Evolutionary conservation across 352 stramenopile genomes (phyloP), one percentile per base, ranked within the genome.

Genomic region (Thalassiosira mediterranea): DNA sequence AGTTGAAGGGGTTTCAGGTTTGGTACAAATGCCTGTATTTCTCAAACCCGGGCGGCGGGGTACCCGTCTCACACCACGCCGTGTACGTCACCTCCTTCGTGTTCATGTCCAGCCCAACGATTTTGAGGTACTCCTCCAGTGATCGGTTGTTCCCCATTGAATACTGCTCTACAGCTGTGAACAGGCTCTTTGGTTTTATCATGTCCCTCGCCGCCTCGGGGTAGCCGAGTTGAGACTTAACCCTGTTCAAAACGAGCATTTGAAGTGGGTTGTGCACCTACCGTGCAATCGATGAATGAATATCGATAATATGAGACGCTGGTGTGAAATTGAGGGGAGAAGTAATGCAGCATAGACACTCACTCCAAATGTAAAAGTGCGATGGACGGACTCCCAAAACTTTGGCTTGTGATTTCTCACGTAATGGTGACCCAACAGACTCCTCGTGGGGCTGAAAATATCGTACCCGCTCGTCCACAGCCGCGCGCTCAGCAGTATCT

Each of bases 181-280:
- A 79, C 19, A 91, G 49, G 25, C 19, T 84, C 52, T 89, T 88
- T 10, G 82, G 62, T 48, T 77, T 77, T 5, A 91, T 26, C 76
- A 91, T 87, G 67, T 90, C 87, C 54, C 71, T 90, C 11, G 84
- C 72, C 40, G 77, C 72, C 75, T 96, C 92, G 13, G 91, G 91
- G 83, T 96, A 96, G 26, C 90, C 91, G 15, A 95, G 63, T 64
- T 95, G 88, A 53, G 91, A 85, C 62, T 95, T 95, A 8, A 96
- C 75, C 57, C 92, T 79, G 60, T 93, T 76, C 28, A 96, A 81
- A n/a, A 95, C 74, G 49, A 93, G 79, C 21, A 80, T 69, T 75
- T 95, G 86, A 8, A 96, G 64, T 23, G 89, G 81, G 57, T 95
- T 95, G 53, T 95, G 90, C 19, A 94, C 87, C 21, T 74, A 28